These are phyloP conservation scores for Phlebiopsis gigantea DNA, from an alignment of 768 basidiomycete genomes.

Conservation along the genomic window DNA sequence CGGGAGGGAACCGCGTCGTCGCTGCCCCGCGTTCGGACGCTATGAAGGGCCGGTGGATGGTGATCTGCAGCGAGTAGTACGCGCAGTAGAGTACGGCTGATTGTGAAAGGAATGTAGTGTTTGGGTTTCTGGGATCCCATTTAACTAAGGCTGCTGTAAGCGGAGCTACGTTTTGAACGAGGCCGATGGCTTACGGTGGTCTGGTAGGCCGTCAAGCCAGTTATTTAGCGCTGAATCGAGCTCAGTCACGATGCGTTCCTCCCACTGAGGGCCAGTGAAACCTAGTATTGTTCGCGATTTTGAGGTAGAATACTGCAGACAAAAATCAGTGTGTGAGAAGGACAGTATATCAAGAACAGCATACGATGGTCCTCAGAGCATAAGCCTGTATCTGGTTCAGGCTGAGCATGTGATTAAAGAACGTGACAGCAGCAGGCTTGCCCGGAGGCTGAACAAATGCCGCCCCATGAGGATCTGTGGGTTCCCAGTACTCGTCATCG, in stretches of 20 bases:
- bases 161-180: not conserved
- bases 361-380: conserved; percentile 57
- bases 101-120: conserved; percentile 25
- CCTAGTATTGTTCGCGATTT: conserved; percentile 32
- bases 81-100: conserved; percentile 33
- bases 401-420: conserved; percentile 57
- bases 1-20: conserved; percentile 27
- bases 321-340: not conserved
- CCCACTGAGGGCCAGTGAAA: conserved; percentile 34
- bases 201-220: conserved; percentile 58
- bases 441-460: conserved; percentile 57
- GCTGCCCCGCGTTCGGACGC: conserved; percentile 52
- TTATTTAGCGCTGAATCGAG: conserved; percentile 55
- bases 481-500: conserved; percentile 71
- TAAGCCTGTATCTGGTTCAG: conserved; percentile 62
- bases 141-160: conserved; percentile 11
- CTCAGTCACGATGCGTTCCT: conserved; percentile 50
- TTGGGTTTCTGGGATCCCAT: conserved; percentile 19
- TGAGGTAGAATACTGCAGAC: conserved; percentile 39
- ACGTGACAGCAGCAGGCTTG: conserved; percentile 47
- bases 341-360: conserved; percentile 14
- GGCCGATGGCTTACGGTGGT: conserved; percentile 34
- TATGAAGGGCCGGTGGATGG: conserved; percentile 78
- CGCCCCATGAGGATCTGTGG: conserved; percentile 37
- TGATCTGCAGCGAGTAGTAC: conserved; percentile 53